Percentiles rank a stretch among this genome's conserved stretches.
These are phyloP conservation scores for Aspergillus saccharolyticus DNA, from an alignment of 495 filamentous ascomycete genomes.

Conservation along the genomic window DNA sequence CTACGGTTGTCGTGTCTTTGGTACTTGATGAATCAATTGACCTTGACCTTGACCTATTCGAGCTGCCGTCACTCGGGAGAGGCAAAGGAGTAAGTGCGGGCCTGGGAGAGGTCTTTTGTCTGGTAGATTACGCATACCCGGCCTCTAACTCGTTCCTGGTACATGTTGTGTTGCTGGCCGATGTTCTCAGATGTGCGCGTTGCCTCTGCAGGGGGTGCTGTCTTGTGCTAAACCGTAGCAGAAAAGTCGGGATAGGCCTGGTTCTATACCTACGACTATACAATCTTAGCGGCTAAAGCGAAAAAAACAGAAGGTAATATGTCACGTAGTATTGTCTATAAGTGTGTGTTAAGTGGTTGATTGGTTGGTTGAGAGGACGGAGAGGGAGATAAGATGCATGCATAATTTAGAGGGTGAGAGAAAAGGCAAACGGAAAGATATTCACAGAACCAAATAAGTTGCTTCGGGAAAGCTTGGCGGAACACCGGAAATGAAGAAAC, in stretches of 20 bases:
- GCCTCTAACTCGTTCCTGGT: too few relatives aligned
- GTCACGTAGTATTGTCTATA: constrained; percentile 19
- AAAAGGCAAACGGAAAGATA: neutral
- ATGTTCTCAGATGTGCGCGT: too few relatives aligned
- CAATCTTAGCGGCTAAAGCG: too few relatives aligned
- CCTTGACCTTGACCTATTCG: neutral
- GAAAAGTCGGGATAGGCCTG: too few relatives aligned
- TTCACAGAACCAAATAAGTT: neutral
- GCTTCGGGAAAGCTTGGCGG: neutral
- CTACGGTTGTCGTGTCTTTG: constrained; percentile 5
- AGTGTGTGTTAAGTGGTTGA: neutral
- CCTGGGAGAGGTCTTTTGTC: too few relatives aligned
- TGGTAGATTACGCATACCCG: too few relatives aligned
- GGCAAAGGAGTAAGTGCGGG: too few relatives aligned
- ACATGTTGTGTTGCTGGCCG: too few relatives aligned
- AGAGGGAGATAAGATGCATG: constrained; percentile 3
- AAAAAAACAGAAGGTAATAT: neutral
- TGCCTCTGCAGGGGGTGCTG: too few relatives aligned
- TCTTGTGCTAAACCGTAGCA: too few relatives aligned
- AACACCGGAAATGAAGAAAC: constrained; percentile 1
- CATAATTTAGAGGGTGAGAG: constrained; percentile 1
- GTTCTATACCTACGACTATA: too few relatives aligned
- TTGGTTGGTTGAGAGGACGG: neutral
- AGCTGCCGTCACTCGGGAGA: neutral
- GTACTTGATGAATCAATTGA: neutral